Base-by-base conservation (phyloP, 306 rosid genomes). In the Biancaea sappan region DNA sequence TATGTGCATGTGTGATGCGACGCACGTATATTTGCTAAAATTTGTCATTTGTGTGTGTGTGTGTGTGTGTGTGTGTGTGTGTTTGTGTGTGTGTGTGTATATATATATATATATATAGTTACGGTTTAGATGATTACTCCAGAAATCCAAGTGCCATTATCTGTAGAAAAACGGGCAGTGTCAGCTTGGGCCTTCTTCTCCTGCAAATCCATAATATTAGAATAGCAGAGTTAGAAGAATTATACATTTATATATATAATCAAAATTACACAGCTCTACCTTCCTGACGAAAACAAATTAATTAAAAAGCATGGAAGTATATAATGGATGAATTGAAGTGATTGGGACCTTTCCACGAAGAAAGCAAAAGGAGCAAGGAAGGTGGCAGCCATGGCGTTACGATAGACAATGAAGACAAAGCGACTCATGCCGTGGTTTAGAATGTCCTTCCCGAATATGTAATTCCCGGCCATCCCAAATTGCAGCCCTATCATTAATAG, bases 151-250 rank as follows among this genome's bases (percentile, higher is more conserved):
- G 80, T 26, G 21, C 76, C 85, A 86, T 74, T 75, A 89, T 89
- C 69, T 89, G 87, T 14, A 89, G 32, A 66, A 88, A 84, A 31
- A 86, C 21, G 0, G 80, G 29, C 35, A 84, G 73, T 35, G 96
- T 89, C 91, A 89, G 81, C 83, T 83, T 88, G 18, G 96, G 91
- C 80, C 96, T 83, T 8, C 44, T 82, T 74, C 78, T 81, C 88
- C 97, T 89, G 87, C 53, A 66, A 69, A 46, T 1, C 43, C n/a
- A 1, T 31, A 32, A 21, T 53, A 34, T 34, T 3, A 34, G 7
- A 53, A n/a, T n/a, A n/a, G n/a, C n/a, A n/a, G n/a, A n/a, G n/a
- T n/a, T n/a, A n/a, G n/a, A n/a, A n/a, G n/a, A n/a, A n/a, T n/a
- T n/a, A n/a, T n/a, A n/a, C n/a, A n/a, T n/a, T n/a, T n/a, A 4